These are phyloP conservation scores for Sporisorium iseilematis-ciliati DNA, from an alignment of 1,284 basidiomycete genomes.

Conservation along the genomic window DNA sequence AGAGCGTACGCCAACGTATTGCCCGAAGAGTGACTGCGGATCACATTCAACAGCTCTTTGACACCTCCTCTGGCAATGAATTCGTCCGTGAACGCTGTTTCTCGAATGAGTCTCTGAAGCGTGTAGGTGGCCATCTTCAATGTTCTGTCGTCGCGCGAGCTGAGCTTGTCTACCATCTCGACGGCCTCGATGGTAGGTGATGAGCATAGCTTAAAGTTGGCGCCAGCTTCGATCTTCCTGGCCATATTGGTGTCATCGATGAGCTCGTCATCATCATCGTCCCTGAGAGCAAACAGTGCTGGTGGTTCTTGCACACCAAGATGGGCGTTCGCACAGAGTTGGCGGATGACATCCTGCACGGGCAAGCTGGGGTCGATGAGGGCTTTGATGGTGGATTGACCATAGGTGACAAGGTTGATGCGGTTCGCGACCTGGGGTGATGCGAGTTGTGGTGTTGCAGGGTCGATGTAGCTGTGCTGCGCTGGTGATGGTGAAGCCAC, in stretches of 20 bases:
- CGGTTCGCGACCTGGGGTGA: constrained; percentile 36
- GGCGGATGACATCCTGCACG: constrained; percentile 63
- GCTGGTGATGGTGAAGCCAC: constrained; percentile 10
- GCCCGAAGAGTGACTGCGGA: constrained; percentile 74
- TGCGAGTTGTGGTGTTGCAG: constrained; percentile 20
- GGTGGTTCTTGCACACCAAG: constrained; percentile 85
- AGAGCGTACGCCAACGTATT: constrained; percentile 90
- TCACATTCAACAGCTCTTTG: constrained; percentile 56
- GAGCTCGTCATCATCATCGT: constrained; percentile 82
- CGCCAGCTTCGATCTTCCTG: constrained; percentile 61
- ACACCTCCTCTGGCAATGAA: constrained; percentile 83
- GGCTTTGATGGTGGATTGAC: constrained; percentile 60
- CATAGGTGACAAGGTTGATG: constrained; percentile 63
- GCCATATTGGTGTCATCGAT: constrained; percentile 78
- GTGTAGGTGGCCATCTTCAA: constrained; percentile 81
- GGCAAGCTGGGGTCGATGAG: constrained; percentile 59
- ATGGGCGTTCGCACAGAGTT: constrained; percentile 71
- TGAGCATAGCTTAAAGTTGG: constrained; percentile 75
- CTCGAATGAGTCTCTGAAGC: constrained; percentile 87
- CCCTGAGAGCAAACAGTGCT: constrained; percentile 84
- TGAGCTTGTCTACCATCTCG: constrained; percentile 82
- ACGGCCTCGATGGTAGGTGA: constrained; percentile 84
- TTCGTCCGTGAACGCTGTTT: constrained; percentile 86
- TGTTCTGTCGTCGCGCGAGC: constrained; percentile 75
- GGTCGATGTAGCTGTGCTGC: constrained; percentile 23